phyloP scores from a whole-genome alignment of 2,329 filamentous ascomycete genomes.

The Pyrenochaeta sp. region DNA sequence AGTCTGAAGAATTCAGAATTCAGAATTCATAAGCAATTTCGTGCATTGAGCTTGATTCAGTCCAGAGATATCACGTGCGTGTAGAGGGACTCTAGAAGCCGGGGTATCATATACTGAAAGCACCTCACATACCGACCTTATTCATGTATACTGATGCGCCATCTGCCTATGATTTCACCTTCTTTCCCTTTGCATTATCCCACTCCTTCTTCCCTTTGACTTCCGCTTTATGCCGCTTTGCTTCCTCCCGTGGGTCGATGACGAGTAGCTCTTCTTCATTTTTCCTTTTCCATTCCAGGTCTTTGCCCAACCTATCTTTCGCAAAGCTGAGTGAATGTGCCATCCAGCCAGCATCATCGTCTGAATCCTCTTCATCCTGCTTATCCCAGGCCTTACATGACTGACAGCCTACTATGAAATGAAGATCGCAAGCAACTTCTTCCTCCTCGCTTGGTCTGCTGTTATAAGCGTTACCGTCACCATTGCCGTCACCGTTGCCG shows the following conservation, averaged over 20 bases:
- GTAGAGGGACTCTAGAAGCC: background rate
- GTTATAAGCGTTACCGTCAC: background rate
- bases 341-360: slow-evolving; percentile 77
- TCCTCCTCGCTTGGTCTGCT: slow-evolving; percentile 37
- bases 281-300: slow-evolving; percentile 87
- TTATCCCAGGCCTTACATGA: slow-evolving; percentile 89
- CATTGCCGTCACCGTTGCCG: slow-evolving; percentile 6
- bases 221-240: slow-evolving; percentile 71
- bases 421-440: slow-evolving; percentile 79
- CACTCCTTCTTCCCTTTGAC: slow-evolving; percentile 56
- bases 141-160: too few relatives aligned
- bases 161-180: slow-evolving; percentile 8
- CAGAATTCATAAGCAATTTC: too few relatives aligned
- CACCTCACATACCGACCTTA: too few relatives aligned
- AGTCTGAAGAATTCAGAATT: too few relatives aligned
- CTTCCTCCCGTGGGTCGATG: slow-evolving; percentile 89
- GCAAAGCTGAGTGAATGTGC: slow-evolving; percentile 84
- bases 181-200: slow-evolving; percentile 35
- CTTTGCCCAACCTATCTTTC: slow-evolving; percentile 88
- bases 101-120: background rate
- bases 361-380: slow-evolving; percentile 68
- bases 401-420: slow-evolving; percentile 95
- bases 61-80: too few relatives aligned
- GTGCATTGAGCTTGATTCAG: too few relatives aligned
- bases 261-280: slow-evolving; percentile 91